phyloP scores from a whole-genome alignment of 371 early-diverging fungal species.

The Zychaea mexicana region DNA sequence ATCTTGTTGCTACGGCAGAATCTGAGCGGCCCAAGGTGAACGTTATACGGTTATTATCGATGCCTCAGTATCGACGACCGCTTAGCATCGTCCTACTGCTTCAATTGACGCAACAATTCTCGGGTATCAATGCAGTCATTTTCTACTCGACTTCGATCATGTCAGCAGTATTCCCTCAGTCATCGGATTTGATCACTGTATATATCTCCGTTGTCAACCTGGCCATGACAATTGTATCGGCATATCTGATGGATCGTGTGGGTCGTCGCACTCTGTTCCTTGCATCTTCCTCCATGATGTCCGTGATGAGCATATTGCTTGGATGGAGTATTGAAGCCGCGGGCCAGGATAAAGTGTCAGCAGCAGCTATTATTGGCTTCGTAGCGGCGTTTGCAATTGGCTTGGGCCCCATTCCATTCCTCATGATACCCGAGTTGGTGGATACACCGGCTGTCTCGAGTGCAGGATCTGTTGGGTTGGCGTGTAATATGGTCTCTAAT shows the following conservation, averaged over 20 bases:
- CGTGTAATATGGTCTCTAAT: slow-evolving; percentile 75
- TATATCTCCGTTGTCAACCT: slow-evolving; percentile 80
- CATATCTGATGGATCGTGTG: slow-evolving; percentile 76
- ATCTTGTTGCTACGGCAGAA: background rate
- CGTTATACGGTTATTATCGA: slow-evolving; percentile 42
- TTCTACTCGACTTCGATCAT: slow-evolving; percentile 85
- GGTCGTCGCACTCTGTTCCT: slow-evolving; percentile 84
- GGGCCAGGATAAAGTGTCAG: slow-evolving; percentile 56
- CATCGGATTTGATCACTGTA: slow-evolving; percentile 68
- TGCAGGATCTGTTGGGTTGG: slow-evolving; percentile 71
- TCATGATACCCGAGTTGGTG: slow-evolving; percentile 85
- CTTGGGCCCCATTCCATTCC: slow-evolving; percentile 86
- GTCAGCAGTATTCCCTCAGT: slow-evolving; percentile 63
- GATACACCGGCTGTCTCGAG: slow-evolving; percentile 70
- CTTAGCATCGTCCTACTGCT: slow-evolving; percentile 74
- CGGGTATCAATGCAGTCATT: slow-evolving; percentile 94
- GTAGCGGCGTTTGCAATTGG: slow-evolving; percentile 90
- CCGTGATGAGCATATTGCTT: slow-evolving; percentile 53
- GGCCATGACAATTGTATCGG: slow-evolving; percentile 71
- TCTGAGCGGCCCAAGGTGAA: slow-evolving; percentile 22
- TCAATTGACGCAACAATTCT: slow-evolving; percentile 81
- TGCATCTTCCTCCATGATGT: slow-evolving; percentile 66
- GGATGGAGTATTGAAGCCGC: slow-evolving; percentile 58
- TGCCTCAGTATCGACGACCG: slow-evolving; percentile 59
- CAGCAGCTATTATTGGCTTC: slow-evolving; percentile 72